phyloP scores from a whole-genome alignment of 2,329 filamentous ascomycete species.

The Hypoxylon sp. region DNA sequence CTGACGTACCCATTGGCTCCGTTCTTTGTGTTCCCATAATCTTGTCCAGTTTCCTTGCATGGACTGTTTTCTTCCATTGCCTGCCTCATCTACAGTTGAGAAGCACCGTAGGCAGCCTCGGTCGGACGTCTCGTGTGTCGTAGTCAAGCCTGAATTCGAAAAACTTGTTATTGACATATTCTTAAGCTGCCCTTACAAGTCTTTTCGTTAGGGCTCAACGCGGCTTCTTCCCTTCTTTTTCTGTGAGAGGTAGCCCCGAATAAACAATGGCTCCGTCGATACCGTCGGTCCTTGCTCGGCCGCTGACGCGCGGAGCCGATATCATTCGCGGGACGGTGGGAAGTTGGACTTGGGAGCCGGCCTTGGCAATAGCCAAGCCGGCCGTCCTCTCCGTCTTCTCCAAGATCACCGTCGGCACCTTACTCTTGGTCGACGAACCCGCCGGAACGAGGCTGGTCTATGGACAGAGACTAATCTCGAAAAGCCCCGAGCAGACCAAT shows the following conservation, averaged over 20 bases:
- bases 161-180: background rate
- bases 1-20: background rate
- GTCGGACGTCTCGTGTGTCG: background rate
- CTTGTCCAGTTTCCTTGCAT: background rate
- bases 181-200: background rate
- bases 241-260: background rate
- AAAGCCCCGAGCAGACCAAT: slow-evolving; percentile 48
- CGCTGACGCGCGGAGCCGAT: slow-evolving; percentile 51
- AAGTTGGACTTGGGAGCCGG: slow-evolving; percentile 57
- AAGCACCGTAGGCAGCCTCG: background rate
- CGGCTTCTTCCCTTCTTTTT: background rate
- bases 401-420: slow-evolving; percentile 57
- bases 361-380: slow-evolving; percentile 55
- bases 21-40: background rate
- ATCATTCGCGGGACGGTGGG: slow-evolving; percentile 53
- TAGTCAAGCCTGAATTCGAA: background rate
- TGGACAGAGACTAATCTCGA: slow-evolving; percentile 54
- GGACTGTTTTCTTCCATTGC: background rate
- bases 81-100: background rate
- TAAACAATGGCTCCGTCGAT: slow-evolving; percentile 47
- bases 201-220: background rate
- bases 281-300: slow-evolving; percentile 49
- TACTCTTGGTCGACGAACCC: slow-evolving; percentile 58
- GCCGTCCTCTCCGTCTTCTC: slow-evolving; percentile 56
- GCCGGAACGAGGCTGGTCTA: slow-evolving; percentile 52